Evolutionary conservation across 1,139 yeast species (phyloP).

Genomic region (Tardiomyces blankii): DNA sequence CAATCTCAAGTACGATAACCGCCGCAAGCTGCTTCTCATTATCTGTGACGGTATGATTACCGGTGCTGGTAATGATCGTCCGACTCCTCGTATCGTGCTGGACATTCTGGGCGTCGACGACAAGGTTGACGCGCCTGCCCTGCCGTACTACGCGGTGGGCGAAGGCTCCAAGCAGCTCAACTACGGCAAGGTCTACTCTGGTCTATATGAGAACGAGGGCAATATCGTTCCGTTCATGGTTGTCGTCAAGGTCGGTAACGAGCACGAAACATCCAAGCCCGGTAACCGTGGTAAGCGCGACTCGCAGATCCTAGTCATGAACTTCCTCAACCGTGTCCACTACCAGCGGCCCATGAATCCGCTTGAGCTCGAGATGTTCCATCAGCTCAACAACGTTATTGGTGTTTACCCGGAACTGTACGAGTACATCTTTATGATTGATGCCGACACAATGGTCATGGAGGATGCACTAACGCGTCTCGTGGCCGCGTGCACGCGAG

Average conservation of each 20-base stretch:
- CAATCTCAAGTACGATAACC: conserved; percentile 27
- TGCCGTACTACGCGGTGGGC: conserved; percentile 28
- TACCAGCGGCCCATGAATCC: conserved; percentile 30
- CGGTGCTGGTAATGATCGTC: conserved; percentile 31
- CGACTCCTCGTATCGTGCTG: conserved; percentile 31
- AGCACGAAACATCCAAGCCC: conserved; percentile 25
- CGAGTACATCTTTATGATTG: conserved; percentile 30
- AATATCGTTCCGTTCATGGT: conserved; percentile 30
- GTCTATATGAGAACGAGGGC: conserved; percentile 30
- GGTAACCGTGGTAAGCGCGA: conserved; percentile 36
- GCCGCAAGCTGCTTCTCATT: conserved; percentile 27
- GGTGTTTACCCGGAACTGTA: conserved; percentile 33
- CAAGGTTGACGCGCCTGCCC: conserved; percentile 26
- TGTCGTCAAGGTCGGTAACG: conserved; percentile 30
- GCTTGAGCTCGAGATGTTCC: conserved; percentile 30
- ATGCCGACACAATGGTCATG: conserved; percentile 31
- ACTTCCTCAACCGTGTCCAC: conserved; percentile 30
- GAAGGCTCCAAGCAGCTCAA: conserved; percentile 30
- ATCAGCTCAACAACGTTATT: conserved; percentile 30
- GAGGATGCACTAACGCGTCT: conserved; percentile 28
- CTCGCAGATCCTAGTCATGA: conserved; percentile 31
- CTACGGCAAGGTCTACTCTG: conserved; percentile 31
- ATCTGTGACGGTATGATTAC: conserved; percentile 33
- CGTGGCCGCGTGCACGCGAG: conserved; percentile 29
- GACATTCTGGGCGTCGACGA: conserved; percentile 31